Conservation (phyloP, 164 flowering plant genomes). For the Piper betle region DNA sequence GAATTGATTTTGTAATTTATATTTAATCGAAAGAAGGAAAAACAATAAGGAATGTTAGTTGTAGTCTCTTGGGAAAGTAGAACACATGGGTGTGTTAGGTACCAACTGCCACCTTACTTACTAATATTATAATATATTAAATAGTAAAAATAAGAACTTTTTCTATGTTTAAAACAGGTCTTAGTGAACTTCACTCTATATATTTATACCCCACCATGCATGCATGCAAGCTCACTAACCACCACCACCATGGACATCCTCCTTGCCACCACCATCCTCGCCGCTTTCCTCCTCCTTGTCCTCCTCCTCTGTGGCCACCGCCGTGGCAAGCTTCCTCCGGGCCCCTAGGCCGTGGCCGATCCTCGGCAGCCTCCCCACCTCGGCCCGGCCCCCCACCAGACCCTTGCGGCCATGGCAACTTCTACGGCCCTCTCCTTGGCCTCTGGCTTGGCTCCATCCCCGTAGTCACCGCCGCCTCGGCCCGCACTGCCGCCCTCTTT, state of each 20-base stretch:
- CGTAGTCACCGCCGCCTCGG: slow-evolving; percentile 72
- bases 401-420: slow-evolving; percentile 39
- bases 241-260: background rate
- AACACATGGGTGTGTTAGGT: no score
- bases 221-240: no score
- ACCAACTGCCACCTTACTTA: no score
- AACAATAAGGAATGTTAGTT: no score
- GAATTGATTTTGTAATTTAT: no score
- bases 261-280: background rate
- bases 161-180: no score
- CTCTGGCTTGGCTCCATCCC: slow-evolving; percentile 59
- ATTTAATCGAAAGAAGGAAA: no score
- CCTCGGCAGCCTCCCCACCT: slow-evolving; percentile 78
- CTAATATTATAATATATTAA: no score
- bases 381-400: slow-evolving; percentile 64
- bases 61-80: no score
- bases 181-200: no score
- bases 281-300: background rate
- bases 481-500: slow-evolving; percentile 54
- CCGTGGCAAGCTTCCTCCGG: slow-evolving; percentile 47
- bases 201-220: no score
- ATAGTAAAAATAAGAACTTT: no score
- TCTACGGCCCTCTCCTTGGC: slow-evolving; percentile 69
- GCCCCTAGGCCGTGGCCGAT: slow-evolving; percentile 87
- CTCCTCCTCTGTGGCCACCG: background rate